Percentiles rank a stretch among this genome's conserved stretches.
These are phyloP conservation scores for Leishmania tarentolae DNA, from an alignment of 208 protist species.

Conservation along the genomic window DNA sequence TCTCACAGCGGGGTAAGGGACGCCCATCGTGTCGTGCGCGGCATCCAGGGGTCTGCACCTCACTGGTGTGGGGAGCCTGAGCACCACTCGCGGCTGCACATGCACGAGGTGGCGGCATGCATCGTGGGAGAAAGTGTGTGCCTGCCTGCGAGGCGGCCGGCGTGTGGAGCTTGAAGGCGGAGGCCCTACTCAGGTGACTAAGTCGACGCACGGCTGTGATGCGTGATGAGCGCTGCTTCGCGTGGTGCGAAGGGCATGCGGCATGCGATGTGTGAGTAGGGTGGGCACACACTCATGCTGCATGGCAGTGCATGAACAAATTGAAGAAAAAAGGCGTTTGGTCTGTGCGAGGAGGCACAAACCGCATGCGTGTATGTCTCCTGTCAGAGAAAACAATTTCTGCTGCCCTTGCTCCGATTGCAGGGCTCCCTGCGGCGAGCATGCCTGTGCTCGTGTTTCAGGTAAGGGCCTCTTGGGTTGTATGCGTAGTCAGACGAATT, in stretches of 20 bases:
- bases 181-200: not conserved
- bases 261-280: too few relatives aligned
- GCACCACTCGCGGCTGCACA: not conserved
- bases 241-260: not conserved
- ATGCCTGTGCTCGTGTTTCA: not conserved
- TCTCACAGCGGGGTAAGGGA: not conserved
- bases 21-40: not conserved
- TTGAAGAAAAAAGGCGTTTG: not conserved
- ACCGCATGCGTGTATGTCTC: not conserved
- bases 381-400: not conserved
- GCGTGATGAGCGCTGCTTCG: not conserved
- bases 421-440: not conserved
- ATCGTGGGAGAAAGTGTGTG: not conserved
- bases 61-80: not conserved
- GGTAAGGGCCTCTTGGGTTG: not conserved
- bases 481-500: not conserved
- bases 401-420: not conserved
- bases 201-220: not conserved
- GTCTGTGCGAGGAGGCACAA: not conserved
- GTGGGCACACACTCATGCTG: too few relatives aligned
- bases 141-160: not conserved
- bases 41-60: not conserved
- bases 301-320: too few relatives aligned
- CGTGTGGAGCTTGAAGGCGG: not conserved
- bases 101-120: not conserved